A percentile compares a stretch with the other conserved stretches of the same genome.
phyloP scores from a whole-genome alignment of 495 filamentous ascomycete species.

The Aspergillus avenaceus region DNA sequence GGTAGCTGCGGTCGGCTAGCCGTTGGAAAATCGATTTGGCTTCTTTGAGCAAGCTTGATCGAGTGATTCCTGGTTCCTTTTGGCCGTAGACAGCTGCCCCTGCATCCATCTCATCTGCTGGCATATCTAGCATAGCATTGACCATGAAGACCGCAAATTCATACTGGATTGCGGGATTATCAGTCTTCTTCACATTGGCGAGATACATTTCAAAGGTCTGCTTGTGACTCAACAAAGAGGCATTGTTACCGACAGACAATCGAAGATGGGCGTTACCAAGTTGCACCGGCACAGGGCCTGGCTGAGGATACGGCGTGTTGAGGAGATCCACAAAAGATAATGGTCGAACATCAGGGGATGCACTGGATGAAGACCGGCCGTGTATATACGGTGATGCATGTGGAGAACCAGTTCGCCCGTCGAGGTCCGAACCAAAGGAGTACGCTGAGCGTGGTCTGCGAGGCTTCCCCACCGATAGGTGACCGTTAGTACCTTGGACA shows the following conservation, averaged over 20 bases:
- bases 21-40: slow-evolving; percentile 83
- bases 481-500: slow-evolving; percentile 38
- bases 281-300: slow-evolving; percentile 66
- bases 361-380: slow-evolving; percentile 51
- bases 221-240: slow-evolving; percentile 80
- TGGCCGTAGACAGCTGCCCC: slow-evolving; percentile 25
- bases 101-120: slow-evolving; percentile 35
- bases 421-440: slow-evolving; percentile 63
- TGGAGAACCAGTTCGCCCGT: slow-evolving; percentile 58
- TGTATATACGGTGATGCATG: slow-evolving; percentile 45
- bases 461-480: slow-evolving; percentile 54
- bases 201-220: slow-evolving; percentile 98
- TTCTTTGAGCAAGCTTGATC: slow-evolving; percentile 74
- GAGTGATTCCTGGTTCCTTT: slow-evolving; percentile 41
- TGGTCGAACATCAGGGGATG: slow-evolving; percentile 72
- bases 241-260: slow-evolving; percentile 77
- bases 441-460: slow-evolving; percentile 68
- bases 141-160: slow-evolving; percentile 95
- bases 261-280: slow-evolving; percentile 69
- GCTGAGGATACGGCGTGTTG: slow-evolving; percentile 85
- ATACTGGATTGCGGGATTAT: slow-evolving; percentile 82
- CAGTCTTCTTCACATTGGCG: slow-evolving; percentile 93
- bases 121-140: slow-evolving; percentile 69
- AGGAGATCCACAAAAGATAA: slow-evolving; percentile 83
- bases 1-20: slow-evolving; percentile 80